Evolutionary conservation across 2,329 filamentous ascomycete genomes (phyloP).

Genomic region (Ophiostoma angusticollis): DNA sequence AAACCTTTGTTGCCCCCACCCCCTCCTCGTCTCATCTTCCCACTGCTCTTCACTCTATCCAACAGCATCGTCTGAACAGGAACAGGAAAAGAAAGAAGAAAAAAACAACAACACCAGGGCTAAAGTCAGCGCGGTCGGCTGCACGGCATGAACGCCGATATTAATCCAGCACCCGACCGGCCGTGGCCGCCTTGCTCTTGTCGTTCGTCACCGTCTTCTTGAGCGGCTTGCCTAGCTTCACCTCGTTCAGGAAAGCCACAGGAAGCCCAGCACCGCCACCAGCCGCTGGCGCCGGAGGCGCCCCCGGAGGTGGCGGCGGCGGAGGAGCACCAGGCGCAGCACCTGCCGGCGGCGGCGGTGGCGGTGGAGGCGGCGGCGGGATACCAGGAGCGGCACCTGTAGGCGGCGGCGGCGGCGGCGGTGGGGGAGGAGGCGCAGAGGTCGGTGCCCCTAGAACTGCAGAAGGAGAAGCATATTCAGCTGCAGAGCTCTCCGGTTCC

Average conservation of each 20-base stretch:
- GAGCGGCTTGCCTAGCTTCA: slow-evolving; percentile 64
- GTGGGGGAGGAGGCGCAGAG: slow-evolving; percentile 11
- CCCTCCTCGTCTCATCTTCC: no score
- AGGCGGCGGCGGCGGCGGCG: slow-evolving; percentile 17
- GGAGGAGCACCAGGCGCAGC: slow-evolving; percentile 21
- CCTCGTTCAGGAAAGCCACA: slow-evolving; percentile 63
- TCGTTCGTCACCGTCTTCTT: slow-evolving; percentile 88
- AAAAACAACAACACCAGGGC: background rate
- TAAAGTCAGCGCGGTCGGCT: no score
- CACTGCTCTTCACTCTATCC: background rate
- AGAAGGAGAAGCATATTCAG: slow-evolving; percentile 19
- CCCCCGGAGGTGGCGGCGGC: slow-evolving; percentile 27
- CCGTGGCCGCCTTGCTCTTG: slow-evolving; percentile 56
- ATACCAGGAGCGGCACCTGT: slow-evolving; percentile 10
- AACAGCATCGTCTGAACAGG: background rate
- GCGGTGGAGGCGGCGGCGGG: slow-evolving; percentile 26
- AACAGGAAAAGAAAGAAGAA: background rate
- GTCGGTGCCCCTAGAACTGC: slow-evolving; percentile 10
- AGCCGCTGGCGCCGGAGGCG: slow-evolving; percentile 27
- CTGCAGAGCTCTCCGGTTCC: no score
- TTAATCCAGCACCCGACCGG: slow-evolving; percentile 60
- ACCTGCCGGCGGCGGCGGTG: slow-evolving; percentile 25
- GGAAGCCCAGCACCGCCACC: slow-evolving; percentile 34
- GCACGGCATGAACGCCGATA: slow-evolving; percentile 8
- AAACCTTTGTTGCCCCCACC: no score